phyloP scores from a whole-genome alignment of 352 stramenopile genomes.

The Phytophthora megakarya region DNA sequence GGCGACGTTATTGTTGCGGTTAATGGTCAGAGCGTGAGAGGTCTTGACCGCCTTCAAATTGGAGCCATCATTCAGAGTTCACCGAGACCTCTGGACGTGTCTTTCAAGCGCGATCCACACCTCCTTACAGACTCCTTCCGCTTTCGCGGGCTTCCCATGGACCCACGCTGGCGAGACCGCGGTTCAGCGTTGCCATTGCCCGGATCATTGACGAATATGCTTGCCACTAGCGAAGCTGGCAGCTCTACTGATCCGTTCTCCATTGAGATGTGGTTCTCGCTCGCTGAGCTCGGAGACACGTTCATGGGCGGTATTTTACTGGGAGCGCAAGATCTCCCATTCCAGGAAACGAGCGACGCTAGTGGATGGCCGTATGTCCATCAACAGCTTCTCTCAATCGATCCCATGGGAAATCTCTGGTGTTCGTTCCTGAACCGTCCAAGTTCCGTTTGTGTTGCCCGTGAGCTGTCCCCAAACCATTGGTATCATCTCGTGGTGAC shows the following conservation, averaged over 20 bases:
- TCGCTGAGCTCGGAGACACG: constrained; percentile 55
- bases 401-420: constrained; percentile 63
- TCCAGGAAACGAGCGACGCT: constrained; percentile 44
- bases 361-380: constrained; percentile 61
- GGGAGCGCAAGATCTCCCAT: constrained; percentile 58
- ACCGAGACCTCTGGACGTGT: constrained; percentile 60
- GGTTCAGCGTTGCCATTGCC: constrained; percentile 56
- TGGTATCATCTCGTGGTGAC: constrained; percentile 77
- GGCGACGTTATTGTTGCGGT: constrained; percentile 69
- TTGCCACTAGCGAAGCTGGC: constrained; percentile 28
- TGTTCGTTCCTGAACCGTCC: constrained; percentile 55
- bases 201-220: constrained; percentile 43
- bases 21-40: constrained; percentile 62
- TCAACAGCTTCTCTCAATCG: constrained; percentile 64
- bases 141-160: constrained; percentile 58
- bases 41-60: constrained; percentile 67
- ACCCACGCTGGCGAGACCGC: constrained; percentile 63
- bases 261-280: constrained; percentile 72
- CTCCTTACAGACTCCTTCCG: constrained; percentile 62
- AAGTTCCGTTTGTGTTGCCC: constrained; percentile 52
- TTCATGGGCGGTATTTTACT: constrained; percentile 67
- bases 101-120: constrained; percentile 53
- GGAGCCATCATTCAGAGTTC: constrained; percentile 62
- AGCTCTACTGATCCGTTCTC: constrained; percentile 45
- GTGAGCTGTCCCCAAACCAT: constrained; percentile 52